These are phyloP conservation scores for Elsinoe ampelina DNA, from an alignment of 2,329 filamentous ascomycete genomes.

Conservation along the genomic window DNA sequence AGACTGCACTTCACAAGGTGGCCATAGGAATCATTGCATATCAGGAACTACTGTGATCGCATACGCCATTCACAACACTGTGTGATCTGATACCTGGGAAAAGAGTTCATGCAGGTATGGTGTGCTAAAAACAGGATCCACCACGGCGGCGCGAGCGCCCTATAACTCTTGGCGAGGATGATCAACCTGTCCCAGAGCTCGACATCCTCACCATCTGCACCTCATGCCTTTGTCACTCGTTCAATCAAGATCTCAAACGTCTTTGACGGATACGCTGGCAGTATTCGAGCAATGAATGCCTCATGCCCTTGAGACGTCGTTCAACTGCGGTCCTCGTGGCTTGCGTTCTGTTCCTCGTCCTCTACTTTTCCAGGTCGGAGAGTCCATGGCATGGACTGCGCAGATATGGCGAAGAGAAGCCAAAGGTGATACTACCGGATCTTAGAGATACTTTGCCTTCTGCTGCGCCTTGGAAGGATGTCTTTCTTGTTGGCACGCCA, in stretches of 20 bases:
- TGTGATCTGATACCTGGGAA: too few species aligned
- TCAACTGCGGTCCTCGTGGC: neutral
- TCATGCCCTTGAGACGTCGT: slow-evolving; percentile 5
- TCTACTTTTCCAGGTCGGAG: neutral
- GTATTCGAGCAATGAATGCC: neutral
- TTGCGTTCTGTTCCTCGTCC: neutral
- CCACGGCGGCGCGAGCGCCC: neutral
- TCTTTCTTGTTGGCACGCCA: slow-evolving; percentile 25
- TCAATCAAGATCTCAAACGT: too few species aligned
- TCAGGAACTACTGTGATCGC: too few species aligned
- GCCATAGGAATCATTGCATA: too few species aligned
- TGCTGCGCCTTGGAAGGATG: slow-evolving; percentile 12
- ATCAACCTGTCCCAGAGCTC: neutral
- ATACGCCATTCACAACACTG: too few species aligned
- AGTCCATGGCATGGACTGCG: neutral
- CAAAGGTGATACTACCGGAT: slow-evolving; percentile 19
- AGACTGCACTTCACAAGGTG: too few species aligned
- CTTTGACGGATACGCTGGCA: neutral
- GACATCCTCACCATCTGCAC: neutral
- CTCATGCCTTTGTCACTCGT: neutral
- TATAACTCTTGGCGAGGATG: neutral
- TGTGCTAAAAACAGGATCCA: slow-evolving; percentile 1
- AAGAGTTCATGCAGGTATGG: neutral
- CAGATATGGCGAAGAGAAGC: neutral
- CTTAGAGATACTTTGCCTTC: slow-evolving; percentile 15